phyloP scores from a whole-genome alignment of 306 rosid genomes.

The Vigna unguiculata region DNA sequence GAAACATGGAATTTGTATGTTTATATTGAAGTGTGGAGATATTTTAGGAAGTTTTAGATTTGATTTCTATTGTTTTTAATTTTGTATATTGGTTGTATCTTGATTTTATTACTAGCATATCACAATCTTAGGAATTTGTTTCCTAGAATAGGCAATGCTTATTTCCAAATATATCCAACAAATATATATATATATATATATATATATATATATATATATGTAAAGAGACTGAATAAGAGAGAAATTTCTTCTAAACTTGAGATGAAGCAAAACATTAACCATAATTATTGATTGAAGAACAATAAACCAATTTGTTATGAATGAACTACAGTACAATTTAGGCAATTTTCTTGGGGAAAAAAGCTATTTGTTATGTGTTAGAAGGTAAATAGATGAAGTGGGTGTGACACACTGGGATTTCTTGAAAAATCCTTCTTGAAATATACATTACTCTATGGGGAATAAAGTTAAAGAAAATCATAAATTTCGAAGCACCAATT shows the following conservation, averaged over 20 bases:
- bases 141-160: no score
- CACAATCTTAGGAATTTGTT: no score
- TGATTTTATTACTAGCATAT: no score
- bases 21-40: not conserved
- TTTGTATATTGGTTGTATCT: no score
- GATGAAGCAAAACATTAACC: not conserved
- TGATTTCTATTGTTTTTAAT: no score
- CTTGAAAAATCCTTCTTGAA: not conserved
- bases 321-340: not conserved
- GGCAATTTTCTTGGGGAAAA: not conserved
- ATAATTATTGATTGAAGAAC: not conserved
- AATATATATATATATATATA: no score
- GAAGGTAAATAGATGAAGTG: slow-evolving; percentile 1
- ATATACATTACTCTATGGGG: not conserved
- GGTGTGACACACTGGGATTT: not conserved
- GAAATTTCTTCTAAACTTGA: no score
- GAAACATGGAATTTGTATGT: not conserved
- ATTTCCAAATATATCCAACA: no score
- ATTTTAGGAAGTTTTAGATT: no score
- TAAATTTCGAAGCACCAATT: no score
- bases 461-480: not conserved
- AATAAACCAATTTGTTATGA: not conserved
- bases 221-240: no score
- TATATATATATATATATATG: no score
- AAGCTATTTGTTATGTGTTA: not conserved